Evolutionary conservation across 148 eudicot species (phyloP), one percentile per base, ranked within the genome.

Genomic region (Hydrangea macrophylla): DNA sequence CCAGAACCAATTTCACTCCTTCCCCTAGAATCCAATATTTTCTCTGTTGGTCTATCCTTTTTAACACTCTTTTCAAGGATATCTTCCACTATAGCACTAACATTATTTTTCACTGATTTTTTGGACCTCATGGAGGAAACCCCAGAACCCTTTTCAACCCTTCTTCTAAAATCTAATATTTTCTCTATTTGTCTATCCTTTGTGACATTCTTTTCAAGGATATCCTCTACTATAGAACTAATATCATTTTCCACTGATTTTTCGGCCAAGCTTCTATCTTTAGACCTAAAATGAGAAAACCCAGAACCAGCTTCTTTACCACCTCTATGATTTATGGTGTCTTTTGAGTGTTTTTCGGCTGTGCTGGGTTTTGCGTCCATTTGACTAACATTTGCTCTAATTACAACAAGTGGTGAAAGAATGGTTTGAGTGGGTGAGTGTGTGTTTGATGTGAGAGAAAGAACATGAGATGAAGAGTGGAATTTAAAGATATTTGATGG

Each of bases 401-500:
- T 66, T 62, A 26, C 74, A 57, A 57, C 35, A 25, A 68, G 76
- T n/a, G 75, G 80, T 67, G 85, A 73, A n/a, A 76, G 55, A 18
- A 58, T 78, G 3, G 63, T 24, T 25, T 65, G 53, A 71, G 15
- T n/a, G n/a, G 78, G 39, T 42, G 72, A 2, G 73, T 67, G 76
- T 70, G 81, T 83, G 68, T 75, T 23, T 55, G 80, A 76, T 57
- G 82, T 51, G 51, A 73, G 54, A 71, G 71, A 51, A 59, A 57
- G 70, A 58, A 54, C 32, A 53, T 54, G 71, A 79, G 54, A 71
- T 9, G 77, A 54, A 13, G 3, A 76, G 70, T 60, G 77, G 57
- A 74, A 85, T 42, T 72, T 73, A 71, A 37, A 76, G 60, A 78
- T 53, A 71, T 70, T 18, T 13, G 78, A 73, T 40, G 76, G 64